A percentile compares a stretch with the other conserved stretches of the same genome.
Conservation (phyloP, 2,329 filamentous ascomycete genomes). For the Apiospora hydei region DNA sequence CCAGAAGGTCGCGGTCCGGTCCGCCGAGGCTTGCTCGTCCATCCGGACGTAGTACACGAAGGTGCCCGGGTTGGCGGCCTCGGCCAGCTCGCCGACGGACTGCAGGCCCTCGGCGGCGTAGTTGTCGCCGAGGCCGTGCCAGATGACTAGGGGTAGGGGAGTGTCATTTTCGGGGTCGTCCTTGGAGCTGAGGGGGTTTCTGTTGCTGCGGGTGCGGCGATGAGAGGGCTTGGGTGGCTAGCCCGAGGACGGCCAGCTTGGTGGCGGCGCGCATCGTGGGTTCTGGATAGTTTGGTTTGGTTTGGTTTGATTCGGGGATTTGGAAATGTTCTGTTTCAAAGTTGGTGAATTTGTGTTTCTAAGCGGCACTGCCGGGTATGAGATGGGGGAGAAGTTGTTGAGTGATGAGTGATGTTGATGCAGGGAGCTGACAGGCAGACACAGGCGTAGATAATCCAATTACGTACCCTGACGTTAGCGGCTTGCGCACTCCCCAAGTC, state of each 20-base stretch:
- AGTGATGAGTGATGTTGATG: background rate
- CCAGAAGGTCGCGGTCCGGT: slow-evolving; percentile 87
- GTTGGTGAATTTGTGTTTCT: background rate
- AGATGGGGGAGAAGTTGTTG: slow-evolving; percentile 7
- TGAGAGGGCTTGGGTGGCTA: slow-evolving; percentile 1
- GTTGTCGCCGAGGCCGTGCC: slow-evolving; percentile 84
- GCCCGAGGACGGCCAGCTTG: slow-evolving; percentile 21
- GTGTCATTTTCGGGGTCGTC: slow-evolving; percentile 49
- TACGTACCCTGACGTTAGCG: slow-evolving; percentile 3
- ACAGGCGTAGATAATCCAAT: slow-evolving; percentile 4
- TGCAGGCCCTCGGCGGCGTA: slow-evolving; percentile 79
- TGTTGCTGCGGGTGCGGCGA: background rate
- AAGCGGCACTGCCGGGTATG: background rate
- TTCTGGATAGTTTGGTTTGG: background rate
- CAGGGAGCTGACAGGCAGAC: slow-evolving; percentile 3
- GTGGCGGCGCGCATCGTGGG: slow-evolving; percentile 10
- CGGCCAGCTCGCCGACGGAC: slow-evolving; percentile 73
- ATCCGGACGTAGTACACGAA: slow-evolving; percentile 83
- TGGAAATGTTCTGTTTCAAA: background rate
- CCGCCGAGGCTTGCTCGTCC: slow-evolving; percentile 67
- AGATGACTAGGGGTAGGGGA: slow-evolving; percentile 90
- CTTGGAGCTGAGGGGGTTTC: background rate
- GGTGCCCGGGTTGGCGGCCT: slow-evolving; percentile 79
- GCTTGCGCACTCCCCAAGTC: background rate
- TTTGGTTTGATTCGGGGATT: background rate